Evolutionary conservation across 2,329 filamentous ascomycete genomes (phyloP), one percentile per base, ranked within the genome.

Genomic region (Alternaria arborescens): DNA sequence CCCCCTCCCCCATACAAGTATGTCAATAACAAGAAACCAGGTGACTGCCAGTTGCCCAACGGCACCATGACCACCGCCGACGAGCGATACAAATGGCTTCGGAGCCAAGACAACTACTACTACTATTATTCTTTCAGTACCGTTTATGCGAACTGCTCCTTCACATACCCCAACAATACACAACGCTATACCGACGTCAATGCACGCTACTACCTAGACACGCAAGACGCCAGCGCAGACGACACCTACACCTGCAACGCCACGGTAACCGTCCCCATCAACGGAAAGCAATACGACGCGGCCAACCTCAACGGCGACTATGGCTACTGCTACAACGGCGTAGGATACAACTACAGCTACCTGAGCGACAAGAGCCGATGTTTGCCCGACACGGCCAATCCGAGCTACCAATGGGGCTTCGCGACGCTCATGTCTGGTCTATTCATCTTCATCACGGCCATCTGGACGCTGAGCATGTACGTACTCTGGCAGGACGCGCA

Each of bases 371-470:
- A 64, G 34, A 54, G 62, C 5, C 68, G 68, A 1, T 77, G 73
- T 50, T 64, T 78, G 0, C 74, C 76, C 18, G 70, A 77, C 55
- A 73, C 71, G 0, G 58, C 60, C 5, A 48, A 70, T 12, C 65
- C 66, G 5, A 52, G 66, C 0, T 79, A 80, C 42, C 46, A 74
- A 57, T 80, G 77, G 78, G 78, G 78, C 8, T 80, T 79, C 61
- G 75, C 73, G 0, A 75, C 75, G 34, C 69, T 78, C 63, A 63
- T 79, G 8, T 67, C 74, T 3, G 72, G 67, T 4, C 38, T 75
- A 4, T 72, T 78, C 22, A 57, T 78, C 20, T 68, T 79, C 43
- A 28, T 73, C 1, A 71, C 78, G n/a, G 56, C 72, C 3, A 58
- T 61, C 10, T 80, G 77, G 77, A 60, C 60, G 5, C 7, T 73